Percentiles rank a stretch among this genome's conserved stretches.
Evolutionary conservation across 2,329 filamentous ascomycete genomes (phyloP).

Genomic region (Hypoxylon sp.): DNA sequence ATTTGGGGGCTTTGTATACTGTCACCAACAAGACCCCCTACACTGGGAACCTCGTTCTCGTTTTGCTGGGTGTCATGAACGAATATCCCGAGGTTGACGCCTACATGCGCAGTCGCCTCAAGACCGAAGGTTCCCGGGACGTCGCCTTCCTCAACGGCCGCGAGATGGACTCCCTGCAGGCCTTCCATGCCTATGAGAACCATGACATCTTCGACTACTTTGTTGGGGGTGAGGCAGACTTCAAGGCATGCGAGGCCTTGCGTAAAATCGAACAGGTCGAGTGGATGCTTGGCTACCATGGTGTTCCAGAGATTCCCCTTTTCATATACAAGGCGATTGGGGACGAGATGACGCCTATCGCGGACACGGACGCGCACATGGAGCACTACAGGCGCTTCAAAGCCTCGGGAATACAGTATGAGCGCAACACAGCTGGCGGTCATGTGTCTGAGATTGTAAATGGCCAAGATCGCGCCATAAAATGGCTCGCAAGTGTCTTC

Average conservation of each 20-base stretch:
- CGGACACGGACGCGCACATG: constrained; percentile 54
- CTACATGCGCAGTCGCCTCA: constrained; percentile 41
- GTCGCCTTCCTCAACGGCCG: constrained; percentile 41
- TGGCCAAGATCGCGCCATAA: constrained; percentile 24
- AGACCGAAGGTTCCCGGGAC: constrained; percentile 39
- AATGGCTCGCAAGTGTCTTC: constrained; percentile 28
- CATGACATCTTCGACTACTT: constrained; percentile 47
- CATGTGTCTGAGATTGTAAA: constrained; percentile 48
- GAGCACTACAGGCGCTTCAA: constrained; percentile 51
- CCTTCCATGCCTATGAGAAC: constrained; percentile 33
- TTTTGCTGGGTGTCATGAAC: constrained; percentile 43
- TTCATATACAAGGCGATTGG: constrained; percentile 59
- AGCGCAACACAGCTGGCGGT: constrained; percentile 53
- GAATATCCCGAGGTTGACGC: constrained; percentile 43
- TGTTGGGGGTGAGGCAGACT: constrained; percentile 22
- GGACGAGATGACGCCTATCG: constrained; percentile 55
- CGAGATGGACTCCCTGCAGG: constrained; percentile 32
- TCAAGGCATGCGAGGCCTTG: constrained; percentile 36
- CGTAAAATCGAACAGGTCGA: constrained; percentile 42
- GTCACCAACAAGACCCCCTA: constrained; percentile 43
- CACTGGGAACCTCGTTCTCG: constrained; percentile 46
- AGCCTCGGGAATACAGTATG: constrained; percentile 53
- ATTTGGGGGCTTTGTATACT: constrained; percentile 38
- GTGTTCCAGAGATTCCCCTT: constrained; percentile 55
- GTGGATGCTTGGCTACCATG: constrained; percentile 45